A percentile compares a stretch with the other conserved stretches of the same genome.
phyloP scores from a whole-genome alignment of 306 rosid genomes.

The Vigna hirtella region DNA sequence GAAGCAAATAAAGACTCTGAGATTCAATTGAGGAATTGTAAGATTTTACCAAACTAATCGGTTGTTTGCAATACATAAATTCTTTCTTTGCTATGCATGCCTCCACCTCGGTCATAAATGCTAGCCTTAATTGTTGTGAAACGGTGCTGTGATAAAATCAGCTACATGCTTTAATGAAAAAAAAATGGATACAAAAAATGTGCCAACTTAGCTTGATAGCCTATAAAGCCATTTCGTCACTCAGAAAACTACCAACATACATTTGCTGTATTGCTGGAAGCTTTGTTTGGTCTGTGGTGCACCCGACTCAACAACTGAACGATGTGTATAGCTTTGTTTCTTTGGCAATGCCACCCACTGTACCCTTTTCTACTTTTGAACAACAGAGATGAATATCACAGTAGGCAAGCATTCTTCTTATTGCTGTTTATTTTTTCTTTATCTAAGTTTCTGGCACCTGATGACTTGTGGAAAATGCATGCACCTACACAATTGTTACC shows the following conservation, averaged over 20 bases:
- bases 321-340: constrained; percentile 76
- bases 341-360: constrained; percentile 73
- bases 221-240: constrained; percentile 17
- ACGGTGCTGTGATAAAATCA: neutral
- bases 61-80: neutral
- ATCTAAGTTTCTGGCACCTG: neutral
- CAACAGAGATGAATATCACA: constrained; percentile 69
- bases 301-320: neutral
- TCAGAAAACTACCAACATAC: neutral
- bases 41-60: constrained; percentile 15
- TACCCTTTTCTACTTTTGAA: constrained; percentile 67
- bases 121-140: neutral
- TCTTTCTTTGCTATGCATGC: neutral
- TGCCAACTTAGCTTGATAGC: constrained; percentile 10
- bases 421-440: neutral
- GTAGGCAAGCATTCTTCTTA: constrained; percentile 57
- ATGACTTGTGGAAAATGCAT: constrained; percentile 8
- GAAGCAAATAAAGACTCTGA: neutral
- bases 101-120: constrained; percentile 35
- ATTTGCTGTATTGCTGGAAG: neutral
- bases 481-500: neutral
- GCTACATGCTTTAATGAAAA: neutral
- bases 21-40: neutral
- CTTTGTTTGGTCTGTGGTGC: neutral
- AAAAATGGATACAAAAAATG: neutral